Base-by-base conservation (phyloP, 139 green algal genomes). In the Haematococcus lacustris region DNA sequence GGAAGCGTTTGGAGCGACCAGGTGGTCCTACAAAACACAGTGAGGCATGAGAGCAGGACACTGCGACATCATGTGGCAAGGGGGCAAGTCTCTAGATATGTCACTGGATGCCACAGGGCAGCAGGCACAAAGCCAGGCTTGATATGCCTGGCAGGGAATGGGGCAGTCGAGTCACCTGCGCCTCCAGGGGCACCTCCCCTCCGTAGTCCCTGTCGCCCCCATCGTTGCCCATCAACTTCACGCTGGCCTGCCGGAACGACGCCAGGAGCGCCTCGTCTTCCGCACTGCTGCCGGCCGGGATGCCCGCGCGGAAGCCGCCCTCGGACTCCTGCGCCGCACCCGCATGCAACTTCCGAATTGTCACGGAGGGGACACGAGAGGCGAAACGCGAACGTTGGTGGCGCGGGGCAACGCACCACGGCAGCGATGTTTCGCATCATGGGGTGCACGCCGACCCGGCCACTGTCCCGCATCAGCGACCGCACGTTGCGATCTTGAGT, bases 171-270 rank as follows among this genome's bases (percentile, higher is more conserved):
- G 9, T 17, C 43, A 53, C 43, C 43, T 53, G 43, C 43, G 43
- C 43, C 43, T 53, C 43, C 34, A 92, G 70, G 13, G 76, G 59
- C 6, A 80, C 62, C 62, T 97, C 90, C 2, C 88, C 88, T 0
- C 85, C 85, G 83, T 95, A 96, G 28, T 85, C 75, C 4, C 78
- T 68, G 72, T 95, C 88, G 2, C 82, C 88, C 25, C 70, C 76
- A 35, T 89, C 88, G 28, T 85, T 71, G 1, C 86, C 86, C 88
- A 92, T 92, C 32, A 73, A 38, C 60, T 74, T 76, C 28, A 74
- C 72, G 4, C 34, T 51, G 51, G 51, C 32, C 30, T 30, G 51
- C 57, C 66, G 64, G 66, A 79, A 79, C 43, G 28, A 28, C 1
- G 66, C 51, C 41, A 79, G 39, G 34, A 62, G 41, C 40, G 35